These are phyloP conservation scores for Rutstroemia sydowiana DNA, from an alignment of 2,329 filamentous ascomycete species.

Conservation along the genomic window DNA sequence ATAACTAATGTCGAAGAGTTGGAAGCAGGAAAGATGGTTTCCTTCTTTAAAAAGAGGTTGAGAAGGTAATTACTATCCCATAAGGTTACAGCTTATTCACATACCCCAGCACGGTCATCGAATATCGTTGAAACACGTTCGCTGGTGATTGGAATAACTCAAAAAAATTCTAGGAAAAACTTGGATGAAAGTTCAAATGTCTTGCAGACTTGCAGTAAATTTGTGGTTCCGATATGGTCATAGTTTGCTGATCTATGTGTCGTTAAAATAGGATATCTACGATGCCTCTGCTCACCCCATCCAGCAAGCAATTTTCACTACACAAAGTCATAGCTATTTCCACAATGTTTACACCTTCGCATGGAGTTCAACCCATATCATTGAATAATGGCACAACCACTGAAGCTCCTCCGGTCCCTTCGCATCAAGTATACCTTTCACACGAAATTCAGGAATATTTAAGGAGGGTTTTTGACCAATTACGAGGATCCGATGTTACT, in stretches of 20 bases:
- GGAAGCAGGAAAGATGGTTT: conserved; percentile 1
- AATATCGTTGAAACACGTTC: not conserved
- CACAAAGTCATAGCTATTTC: conserved; percentile 31
- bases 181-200: not conserved
- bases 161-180: not conserved
- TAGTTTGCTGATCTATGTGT: conserved; percentile 1
- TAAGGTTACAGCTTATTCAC: not conserved
- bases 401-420: conserved; percentile 17
- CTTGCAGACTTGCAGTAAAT: conserved; percentile 8
- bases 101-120: not conserved
- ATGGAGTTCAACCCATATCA: conserved; percentile 19
- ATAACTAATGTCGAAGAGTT: not conserved
- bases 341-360: conserved; percentile 26
- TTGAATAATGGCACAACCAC: conserved; percentile 1
- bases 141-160: not conserved
- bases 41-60: conserved; percentile 3
- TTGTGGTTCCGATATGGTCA: not conserved
- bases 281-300: conserved; percentile 21
- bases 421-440: conserved; percentile 36
- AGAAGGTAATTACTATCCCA: not conserved
- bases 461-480: conserved; percentile 38
- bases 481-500: conserved; percentile 32
- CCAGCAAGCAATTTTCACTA: conserved; percentile 28
- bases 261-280: conserved; percentile 5
- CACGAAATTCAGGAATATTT: conserved; percentile 43